Percentiles rank a stretch among this genome's conserved stretches.
These are phyloP conservation scores for Gynandropsis gynandra DNA, from an alignment of 345 rosid species.

Conservation along the genomic window DNA sequence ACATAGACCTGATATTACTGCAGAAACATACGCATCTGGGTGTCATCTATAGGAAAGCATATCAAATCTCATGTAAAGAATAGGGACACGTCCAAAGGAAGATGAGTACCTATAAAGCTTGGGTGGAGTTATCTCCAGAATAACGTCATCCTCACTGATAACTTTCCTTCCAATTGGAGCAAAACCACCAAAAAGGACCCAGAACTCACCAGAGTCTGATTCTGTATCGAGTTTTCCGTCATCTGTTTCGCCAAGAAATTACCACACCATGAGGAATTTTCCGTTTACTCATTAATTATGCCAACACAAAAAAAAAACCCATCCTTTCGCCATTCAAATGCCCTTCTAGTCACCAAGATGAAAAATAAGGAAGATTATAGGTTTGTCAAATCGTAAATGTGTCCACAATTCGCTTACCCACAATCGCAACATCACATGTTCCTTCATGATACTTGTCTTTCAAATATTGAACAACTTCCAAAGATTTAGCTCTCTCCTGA, in stretches of 20 bases:
- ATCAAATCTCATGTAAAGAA: constrained; percentile 5
- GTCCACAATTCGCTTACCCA: constrained; percentile 46
- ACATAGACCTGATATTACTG: neutral
- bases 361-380: too few species aligned
- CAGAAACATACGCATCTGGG: constrained; percentile 6
- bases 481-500: constrained; percentile 97
- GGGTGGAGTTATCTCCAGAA: constrained; percentile 68
- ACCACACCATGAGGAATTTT: constrained; percentile 15
- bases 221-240: constrained; percentile 93
- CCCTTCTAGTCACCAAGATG: neutral
- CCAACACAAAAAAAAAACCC: constrained; percentile 7
- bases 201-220: constrained; percentile 89
- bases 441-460: constrained; percentile 89
- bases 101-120: constrained; percentile 60
- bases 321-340: constrained; percentile 3
- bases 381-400: neutral
- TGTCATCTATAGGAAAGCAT: neutral
- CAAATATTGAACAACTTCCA: constrained; percentile 88
- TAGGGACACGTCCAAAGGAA: constrained; percentile 8
- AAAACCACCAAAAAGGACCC: constrained; percentile 94
- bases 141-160: constrained; percentile 62
- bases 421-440: constrained; percentile 65
- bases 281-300: neutral
- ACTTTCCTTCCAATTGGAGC: constrained; percentile 85
- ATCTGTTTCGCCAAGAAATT: constrained; percentile 39